These are phyloP conservation scores for Tolypocladium guangdongense DNA, from an alignment of 2,329 filamentous ascomycete species.

Conservation along the genomic window DNA sequence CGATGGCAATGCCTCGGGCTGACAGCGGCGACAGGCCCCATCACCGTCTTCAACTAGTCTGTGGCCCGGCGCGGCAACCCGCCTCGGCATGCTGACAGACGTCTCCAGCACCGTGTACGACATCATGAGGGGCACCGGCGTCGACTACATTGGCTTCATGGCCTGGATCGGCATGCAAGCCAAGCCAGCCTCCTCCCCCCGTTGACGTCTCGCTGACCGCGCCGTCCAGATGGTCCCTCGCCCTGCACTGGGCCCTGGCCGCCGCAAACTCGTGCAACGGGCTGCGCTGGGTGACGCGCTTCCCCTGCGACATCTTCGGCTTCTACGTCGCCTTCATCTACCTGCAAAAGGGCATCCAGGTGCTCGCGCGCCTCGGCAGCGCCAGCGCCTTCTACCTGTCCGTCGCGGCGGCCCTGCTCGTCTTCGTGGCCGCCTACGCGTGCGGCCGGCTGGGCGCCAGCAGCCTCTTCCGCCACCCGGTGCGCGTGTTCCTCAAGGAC, in stretches of 20 bases:
- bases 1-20: slow-evolving; percentile 2
- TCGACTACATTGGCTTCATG: slow-evolving; percentile 84
- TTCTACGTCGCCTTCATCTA: slow-evolving; percentile 93
- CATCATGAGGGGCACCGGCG: slow-evolving; percentile 67
- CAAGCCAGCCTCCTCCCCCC: not conserved
- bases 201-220: too few relatives aligned
- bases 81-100: not conserved
- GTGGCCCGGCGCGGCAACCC: slow-evolving; percentile 9
- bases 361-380: slow-evolving; percentile 64
- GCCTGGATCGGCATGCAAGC: slow-evolving; percentile 72
- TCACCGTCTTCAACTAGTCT: slow-evolving; percentile 85
- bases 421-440: slow-evolving; percentile 65
- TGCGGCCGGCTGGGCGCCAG: slow-evolving; percentile 62
- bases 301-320: slow-evolving; percentile 88
- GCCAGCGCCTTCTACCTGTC: slow-evolving; percentile 65
- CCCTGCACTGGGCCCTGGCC: slow-evolving; percentile 77
- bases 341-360: slow-evolving; percentile 81
- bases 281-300: slow-evolving; percentile 80
- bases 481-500: slow-evolving; percentile 78
- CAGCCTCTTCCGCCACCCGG: slow-evolving; percentile 60
- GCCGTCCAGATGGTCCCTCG: slow-evolving; percentile 57
- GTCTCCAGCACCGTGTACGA: slow-evolving; percentile 66
- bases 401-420: slow-evolving; percentile 63
- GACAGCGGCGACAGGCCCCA: slow-evolving; percentile 46
- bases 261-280: slow-evolving; percentile 80